phyloP scores from a whole-genome alignment of 257 asterid species.

The Solanum virginianum region DNA sequence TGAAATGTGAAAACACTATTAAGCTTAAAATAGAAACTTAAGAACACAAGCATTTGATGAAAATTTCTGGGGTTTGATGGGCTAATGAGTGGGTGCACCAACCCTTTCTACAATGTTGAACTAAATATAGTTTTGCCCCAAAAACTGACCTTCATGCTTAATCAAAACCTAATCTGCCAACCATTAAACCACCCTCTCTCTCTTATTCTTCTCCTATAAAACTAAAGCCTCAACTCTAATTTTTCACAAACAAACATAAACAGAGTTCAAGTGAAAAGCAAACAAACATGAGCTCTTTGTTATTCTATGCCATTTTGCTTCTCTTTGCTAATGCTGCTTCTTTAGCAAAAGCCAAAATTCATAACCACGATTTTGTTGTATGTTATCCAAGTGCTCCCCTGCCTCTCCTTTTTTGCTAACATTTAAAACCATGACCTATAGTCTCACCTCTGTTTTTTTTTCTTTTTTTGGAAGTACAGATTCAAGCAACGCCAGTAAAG shows the following conservation, averaged over 20 bases:
- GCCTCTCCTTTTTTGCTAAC: not conserved
- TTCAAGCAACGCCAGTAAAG: constrained; percentile 78
- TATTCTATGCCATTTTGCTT: constrained; percentile 17
- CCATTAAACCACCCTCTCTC: constrained; percentile 28
- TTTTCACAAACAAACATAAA: constrained; percentile 12
- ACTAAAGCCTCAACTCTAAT: constrained; percentile 7
- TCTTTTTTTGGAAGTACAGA: constrained; percentile 18
- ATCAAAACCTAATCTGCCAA: constrained; percentile 45
- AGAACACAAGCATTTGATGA: constrained; percentile 18
- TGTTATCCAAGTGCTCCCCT: constrained; percentile 1
- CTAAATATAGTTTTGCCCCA: constrained; percentile 14
- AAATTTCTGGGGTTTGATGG: constrained; percentile 17
- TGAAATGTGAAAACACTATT: not conserved
- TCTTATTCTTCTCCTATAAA: constrained; percentile 26
- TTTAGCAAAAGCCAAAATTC: constrained; percentile 39
- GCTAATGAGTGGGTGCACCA: constrained; percentile 64
- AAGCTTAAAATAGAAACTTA: constrained; percentile 10
- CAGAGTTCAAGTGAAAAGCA: not conserved
- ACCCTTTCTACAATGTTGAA: constrained; percentile 28
- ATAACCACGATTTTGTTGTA: constrained; percentile 65
- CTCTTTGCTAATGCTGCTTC: constrained; percentile 27
- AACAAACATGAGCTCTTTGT: constrained; percentile 4
- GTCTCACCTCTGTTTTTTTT: not conserved
- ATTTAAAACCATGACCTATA: not conserved
- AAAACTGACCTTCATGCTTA: constrained; percentile 13